Base-by-base conservation (phyloP, 129 eudicot genomes). In the Centella asiatica region DNA sequence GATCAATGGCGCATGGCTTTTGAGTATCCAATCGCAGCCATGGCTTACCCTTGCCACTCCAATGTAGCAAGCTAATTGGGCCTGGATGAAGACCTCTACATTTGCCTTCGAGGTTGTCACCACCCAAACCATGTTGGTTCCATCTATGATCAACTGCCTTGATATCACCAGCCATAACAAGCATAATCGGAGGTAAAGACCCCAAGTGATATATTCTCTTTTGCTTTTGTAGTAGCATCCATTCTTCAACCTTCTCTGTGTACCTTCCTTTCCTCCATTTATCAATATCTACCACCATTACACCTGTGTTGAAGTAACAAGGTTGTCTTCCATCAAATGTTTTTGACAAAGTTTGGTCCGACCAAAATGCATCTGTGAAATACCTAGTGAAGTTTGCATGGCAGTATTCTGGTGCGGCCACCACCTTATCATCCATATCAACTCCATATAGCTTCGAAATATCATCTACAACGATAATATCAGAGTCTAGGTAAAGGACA, bases 331-430 rank as follows among this genome's bases (percentile, higher is more conserved):
- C 59, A 9, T 26, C 10, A 34, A 53, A 53, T 4, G 59, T 53
- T 15, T 2, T 0, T 12, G 59, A 5, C 25, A 24, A 6, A 12
- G 25, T 14, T 5, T 10, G 36, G 59, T 53, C 37, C 15, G 20
- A 5, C 59, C 59, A 53, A 5, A 53, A 53, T 25, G 6, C 19
- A 11, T 53, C 36, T 53, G 59, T 53, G 59, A 53, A 53, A 27
- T 53, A 53, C 3, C 15, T 1, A 0, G 59, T 53, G 37, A 53
- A 53, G 10, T 53, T 53, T 14, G 59, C 59, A 27, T 53, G 59
- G 36, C 59, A 53, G 22, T 53, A 53, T 53, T 53, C 59, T 27
- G 59, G 59, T 53, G 59, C 59, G 14, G 59, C 59, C 5, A 53
- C 59, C 5, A 25, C 59, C 59, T 53, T 53, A 5, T 53, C 10